A percentile compares a stretch with the other conserved stretches of the same genome.
Conservation (phyloP, 768 basidiomycete genomes). For the Trichaptum fuscoviolaceum region DNA sequence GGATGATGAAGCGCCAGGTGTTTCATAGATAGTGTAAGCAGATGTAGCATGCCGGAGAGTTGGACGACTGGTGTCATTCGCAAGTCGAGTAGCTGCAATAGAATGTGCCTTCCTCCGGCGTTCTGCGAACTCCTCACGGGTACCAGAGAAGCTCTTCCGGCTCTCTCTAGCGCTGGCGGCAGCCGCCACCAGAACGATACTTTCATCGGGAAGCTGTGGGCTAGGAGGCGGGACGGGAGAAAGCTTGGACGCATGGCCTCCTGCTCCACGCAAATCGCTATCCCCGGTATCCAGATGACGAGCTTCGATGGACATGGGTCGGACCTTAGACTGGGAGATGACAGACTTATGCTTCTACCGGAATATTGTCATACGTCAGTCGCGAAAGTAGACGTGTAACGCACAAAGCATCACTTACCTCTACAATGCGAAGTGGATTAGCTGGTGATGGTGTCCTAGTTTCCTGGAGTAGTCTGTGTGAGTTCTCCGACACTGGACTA, state of each 20-base stretch:
- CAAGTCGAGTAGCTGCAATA: neutral
- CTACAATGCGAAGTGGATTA: neutral
- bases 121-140: neutral
- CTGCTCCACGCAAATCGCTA: neutral
- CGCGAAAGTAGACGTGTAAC: neutral
- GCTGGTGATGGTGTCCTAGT: neutral
- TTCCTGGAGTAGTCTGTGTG: neutral
- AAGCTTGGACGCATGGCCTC: neutral
- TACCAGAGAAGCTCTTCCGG: neutral
- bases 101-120: neutral
- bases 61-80: neutral
- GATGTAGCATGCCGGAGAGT: neutral
- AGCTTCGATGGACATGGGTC: neutral
- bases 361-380: neutral
- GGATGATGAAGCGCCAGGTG: neutral
- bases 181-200: neutral
- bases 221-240: neutral
- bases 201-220: neutral
- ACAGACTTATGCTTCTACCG: neutral
- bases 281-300: neutral
- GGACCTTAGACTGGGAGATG: neutral
- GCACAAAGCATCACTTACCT: neutral
- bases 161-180: neutral
- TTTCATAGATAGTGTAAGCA: neutral
- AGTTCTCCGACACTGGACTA: neutral